These are phyloP conservation scores for Boletus rubescentipes DNA, from an alignment of 768 basidiomycete species.

Conservation along the genomic window DNA sequence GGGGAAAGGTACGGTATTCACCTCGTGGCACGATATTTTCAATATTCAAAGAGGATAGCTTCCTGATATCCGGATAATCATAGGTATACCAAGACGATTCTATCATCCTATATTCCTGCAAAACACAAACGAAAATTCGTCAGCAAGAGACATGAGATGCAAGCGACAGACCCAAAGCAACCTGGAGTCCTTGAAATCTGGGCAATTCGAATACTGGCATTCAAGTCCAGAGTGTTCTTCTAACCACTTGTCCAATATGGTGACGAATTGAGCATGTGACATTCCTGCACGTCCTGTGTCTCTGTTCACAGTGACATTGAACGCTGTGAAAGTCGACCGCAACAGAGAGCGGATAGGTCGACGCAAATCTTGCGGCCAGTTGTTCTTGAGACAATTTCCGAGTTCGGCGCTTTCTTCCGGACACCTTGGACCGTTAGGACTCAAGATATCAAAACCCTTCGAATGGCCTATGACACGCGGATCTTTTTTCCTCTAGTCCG, in stretches of 20 bases:
- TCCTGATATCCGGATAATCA: too few species aligned
- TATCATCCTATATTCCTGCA: too few species aligned
- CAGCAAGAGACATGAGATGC: too few species aligned
- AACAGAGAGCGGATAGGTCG: not conserved
- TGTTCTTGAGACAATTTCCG: not conserved
- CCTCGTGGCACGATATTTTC: too few species aligned
- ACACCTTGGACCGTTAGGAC: not conserved
- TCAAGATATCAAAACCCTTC: not conserved
- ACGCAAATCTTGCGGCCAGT: not conserved
- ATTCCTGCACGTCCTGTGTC: not conserved
- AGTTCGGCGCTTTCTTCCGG: not conserved
- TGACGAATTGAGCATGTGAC: not conserved
- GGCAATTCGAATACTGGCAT: not conserved
- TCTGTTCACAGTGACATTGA: not conserved
- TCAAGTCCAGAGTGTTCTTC: not conserved
- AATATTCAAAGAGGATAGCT: too few species aligned
- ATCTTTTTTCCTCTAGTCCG: not conserved
- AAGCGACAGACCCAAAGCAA: not conserved
- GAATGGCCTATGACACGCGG: accelerated
- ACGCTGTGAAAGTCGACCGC: not conserved
- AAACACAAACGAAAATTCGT: not conserved
- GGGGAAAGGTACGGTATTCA: too few species aligned
- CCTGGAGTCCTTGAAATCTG: not conserved
- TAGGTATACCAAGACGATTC: too few species aligned
- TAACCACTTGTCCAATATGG: constrained; percentile 3